Evolutionary conservation across 768 basidiomycete species (phyloP).

Genomic region (Pleurotus platypus): DNA sequence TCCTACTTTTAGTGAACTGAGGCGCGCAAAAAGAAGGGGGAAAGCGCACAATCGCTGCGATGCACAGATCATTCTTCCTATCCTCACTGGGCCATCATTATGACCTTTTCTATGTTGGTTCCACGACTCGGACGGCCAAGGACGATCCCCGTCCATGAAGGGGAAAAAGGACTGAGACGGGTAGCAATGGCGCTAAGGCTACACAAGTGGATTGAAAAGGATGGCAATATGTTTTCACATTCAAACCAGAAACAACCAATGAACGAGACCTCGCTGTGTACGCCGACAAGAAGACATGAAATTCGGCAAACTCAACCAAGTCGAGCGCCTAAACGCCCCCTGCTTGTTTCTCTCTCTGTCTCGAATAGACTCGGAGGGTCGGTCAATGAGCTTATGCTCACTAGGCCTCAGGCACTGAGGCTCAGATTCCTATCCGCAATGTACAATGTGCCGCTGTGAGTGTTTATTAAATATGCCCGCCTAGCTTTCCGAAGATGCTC

Average conservation of each 20-base stretch:
- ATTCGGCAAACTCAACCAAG: too few relatives aligned
- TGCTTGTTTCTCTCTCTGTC: too few relatives aligned
- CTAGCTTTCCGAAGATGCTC: too few relatives aligned
- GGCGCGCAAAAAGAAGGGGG: not conserved
- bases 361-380: too few relatives aligned
- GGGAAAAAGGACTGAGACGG: constrained; percentile 35
- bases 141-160: constrained; percentile 45
- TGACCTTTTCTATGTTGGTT: constrained; percentile 21
- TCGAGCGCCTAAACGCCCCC: too few relatives aligned
- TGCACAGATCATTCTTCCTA: constrained; percentile 22
- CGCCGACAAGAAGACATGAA: too few relatives aligned
- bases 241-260: not conserved
- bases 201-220: not conserved
- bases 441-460: too few relatives aligned
- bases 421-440: too few relatives aligned
- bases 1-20: constrained; percentile 25
- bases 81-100: constrained; percentile 15
- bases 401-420: too few relatives aligned
- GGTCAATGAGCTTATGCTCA: too few relatives aligned
- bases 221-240: not conserved
- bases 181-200: constrained; percentile 1
- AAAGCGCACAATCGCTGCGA: constrained; percentile 35
- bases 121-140: constrained; percentile 24
- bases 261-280: not conserved
- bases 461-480: too few relatives aligned